Evolutionary conservation across 495 filamentous ascomycete species (phyloP), one percentile per base, ranked within the genome.

Genomic region (Ramalina intermedia): DNA sequence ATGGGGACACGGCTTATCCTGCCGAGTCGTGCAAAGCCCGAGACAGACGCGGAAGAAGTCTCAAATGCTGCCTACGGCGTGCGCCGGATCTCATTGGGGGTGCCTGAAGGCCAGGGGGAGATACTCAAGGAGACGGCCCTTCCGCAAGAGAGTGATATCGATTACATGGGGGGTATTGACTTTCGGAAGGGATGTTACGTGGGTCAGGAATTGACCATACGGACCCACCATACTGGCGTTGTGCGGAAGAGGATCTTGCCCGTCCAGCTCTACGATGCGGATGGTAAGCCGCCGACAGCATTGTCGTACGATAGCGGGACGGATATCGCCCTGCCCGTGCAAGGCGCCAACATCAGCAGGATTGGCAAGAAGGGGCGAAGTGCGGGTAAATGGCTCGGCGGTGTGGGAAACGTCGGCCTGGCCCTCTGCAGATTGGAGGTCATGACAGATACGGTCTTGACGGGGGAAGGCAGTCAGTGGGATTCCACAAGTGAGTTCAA

Each of bases 121-220:
- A 79, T 98, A 14, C 61, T 75, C 20, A 61, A 68, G 41, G 82
- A 79, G 39, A 63, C 70, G 3, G 79, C 86, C 23, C 67, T 96
- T 41, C 87, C 88, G 18, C 78, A 82, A 54, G 87, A 96, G 61
- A 79, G 68, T 50, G 91, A 94, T 61, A 69, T 95, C 54, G 91
- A 98, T 63, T 69, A 84, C 54, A 80, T 81, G 72, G 71, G 73
- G 16, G 93, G 73, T 3, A 76, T 96, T 38, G 87, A 96, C 67
- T 98, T 93, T 65, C 74, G 78, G 42, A 98, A 98, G 66, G 91
- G 91, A 1, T 98, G 91, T 64, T 98, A 98, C 63, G 80, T 96
- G 0, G 91, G 91, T 0, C 91, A 98, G 66, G 91, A 98, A 62
- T 70, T 96, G 46, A 96, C 93, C 7, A 94, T 95, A 41, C 79